phyloP scores from a whole-genome alignment of 2,329 filamentous ascomycete genomes.

The Rhexocercosporidium sp. region DNA sequence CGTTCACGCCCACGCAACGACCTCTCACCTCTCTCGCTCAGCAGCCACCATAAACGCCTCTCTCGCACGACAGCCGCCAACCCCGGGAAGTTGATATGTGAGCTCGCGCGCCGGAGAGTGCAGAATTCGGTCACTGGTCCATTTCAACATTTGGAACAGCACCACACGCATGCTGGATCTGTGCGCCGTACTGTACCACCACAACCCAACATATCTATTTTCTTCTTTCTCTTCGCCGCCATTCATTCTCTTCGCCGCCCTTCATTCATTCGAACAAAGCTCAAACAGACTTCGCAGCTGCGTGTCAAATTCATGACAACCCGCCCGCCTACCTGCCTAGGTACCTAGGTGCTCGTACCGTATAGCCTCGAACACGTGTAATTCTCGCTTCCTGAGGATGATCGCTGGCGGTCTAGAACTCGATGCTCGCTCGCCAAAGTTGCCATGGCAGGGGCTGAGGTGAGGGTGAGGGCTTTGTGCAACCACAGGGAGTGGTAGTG shows the following conservation, averaged over 20 bases:
- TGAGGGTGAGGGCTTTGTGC: not conserved
- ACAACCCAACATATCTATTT: not conserved
- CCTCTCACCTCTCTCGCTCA: not conserved
- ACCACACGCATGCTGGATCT: not conserved
- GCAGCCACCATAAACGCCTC: conserved; percentile 8
- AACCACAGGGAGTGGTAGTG: not conserved
- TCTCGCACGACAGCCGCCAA: conserved; percentile 7
- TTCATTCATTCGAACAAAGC: not conserved
- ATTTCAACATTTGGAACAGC: not conserved
- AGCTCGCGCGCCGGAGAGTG: not conserved
- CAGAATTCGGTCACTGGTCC: conserved; percentile 7
- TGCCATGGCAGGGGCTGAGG: too few species aligned
- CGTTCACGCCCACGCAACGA: not conserved
- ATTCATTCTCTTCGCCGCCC: not conserved
- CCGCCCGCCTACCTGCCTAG: too few species aligned
- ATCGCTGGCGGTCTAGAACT: not conserved
- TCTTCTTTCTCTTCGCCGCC: not conserved
- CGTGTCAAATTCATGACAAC: conserved; percentile 3
- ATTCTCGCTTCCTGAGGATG: not conserved
- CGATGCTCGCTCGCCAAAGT: not conserved
- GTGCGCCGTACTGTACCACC: not conserved
- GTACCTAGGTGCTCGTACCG: too few species aligned
- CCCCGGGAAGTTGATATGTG: not conserved
- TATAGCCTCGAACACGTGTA: not conserved
- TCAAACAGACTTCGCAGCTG: conserved; percentile 3